Percentiles rank a stretch among this genome's conserved stretches.
Conservation (phyloP, 176 grass and related monocot genomes). For the Oryza australiensis region DNA sequence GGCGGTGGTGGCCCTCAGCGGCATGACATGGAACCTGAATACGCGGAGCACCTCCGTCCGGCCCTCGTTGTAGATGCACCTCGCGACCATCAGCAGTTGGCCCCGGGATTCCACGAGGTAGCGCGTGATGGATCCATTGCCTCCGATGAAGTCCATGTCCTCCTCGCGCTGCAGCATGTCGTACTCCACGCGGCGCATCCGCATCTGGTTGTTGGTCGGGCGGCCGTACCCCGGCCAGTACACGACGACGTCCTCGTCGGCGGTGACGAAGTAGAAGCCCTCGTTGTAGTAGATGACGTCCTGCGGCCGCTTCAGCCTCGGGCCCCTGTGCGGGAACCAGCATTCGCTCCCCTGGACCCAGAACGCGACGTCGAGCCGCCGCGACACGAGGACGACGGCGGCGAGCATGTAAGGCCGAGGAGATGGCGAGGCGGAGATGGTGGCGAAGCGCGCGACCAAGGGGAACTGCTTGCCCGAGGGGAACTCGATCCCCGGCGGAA, state of each 20-base stretch:
- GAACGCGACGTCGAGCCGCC: neutral
- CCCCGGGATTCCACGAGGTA: conserved; percentile 48
- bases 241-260: conserved; percentile 6
- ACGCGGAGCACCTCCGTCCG: conserved; percentile 32
- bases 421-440: conserved; percentile 19
- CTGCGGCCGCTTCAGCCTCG: neutral
- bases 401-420: conserved; percentile 22
- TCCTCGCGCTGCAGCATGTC: conserved; percentile 19
- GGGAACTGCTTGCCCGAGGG: neutral
- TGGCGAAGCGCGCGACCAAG: conserved; percentile 32
- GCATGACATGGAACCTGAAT: conserved; percentile 14
- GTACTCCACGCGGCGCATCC: neutral
- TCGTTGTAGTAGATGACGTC: conserved; percentile 23
- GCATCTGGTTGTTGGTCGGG: neutral
- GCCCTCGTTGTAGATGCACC: conserved; percentile 9
- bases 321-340: neutral
- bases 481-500: neutral
- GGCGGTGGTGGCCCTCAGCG: too few relatives aligned
- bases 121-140: neutral
- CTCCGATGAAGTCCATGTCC: neutral
- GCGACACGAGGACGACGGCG: conserved; percentile 25
- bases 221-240: neutral
- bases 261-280: conserved; percentile 36
- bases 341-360: conserved; percentile 1
- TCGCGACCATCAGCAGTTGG: conserved; percentile 39